Evolutionary conservation across 345 rosid species (phyloP), one percentile per base, ranked within the genome.

Genomic region (Hirschfeldia incana): DNA sequence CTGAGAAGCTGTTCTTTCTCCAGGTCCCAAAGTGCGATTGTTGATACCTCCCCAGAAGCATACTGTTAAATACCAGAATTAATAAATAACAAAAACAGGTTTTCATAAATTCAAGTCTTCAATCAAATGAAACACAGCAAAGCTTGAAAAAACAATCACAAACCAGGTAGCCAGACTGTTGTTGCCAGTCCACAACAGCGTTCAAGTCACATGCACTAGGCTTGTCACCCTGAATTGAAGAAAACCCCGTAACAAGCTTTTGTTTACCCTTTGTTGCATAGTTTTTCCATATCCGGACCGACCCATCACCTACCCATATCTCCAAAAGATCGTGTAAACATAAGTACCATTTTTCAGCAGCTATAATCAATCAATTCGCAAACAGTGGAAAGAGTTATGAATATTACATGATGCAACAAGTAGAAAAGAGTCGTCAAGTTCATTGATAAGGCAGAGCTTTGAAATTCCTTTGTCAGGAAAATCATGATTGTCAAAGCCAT

Each of bases 131-230:
- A 36, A 1, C 57, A 51, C 57, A 1, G 57, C 57, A 51, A 5
- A 51, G 57, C 57, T 51, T 51, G 17, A 51, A 13, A n/a, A 65
- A 59, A 34, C 8, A 26, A 79, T 74, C 66, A 83, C 79, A 32
- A 84, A 96, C 99, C 91, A 96, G 87, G 86, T 88, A 90, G 78
- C 99, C 98, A 75, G 99, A 96, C 82, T 88, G 97, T 78, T 93
- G 98, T 85, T 96, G 99, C 99, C 99, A 96, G 84, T 96, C 99
- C 73, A 96, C 92, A 49, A 93, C 99, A 73, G 97, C 92, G 78
- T 91, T 96, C 85, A 89, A 70, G 86, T 88, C 85, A 70, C 90
- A 86, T 63, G 84, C 89, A 55, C 97, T 89, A 37, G 94, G 95
- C 85, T 93, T 92, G 78, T 93, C 95, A 36, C 97, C 97, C 78